These are phyloP conservation scores for Xylariaceae sp. DNA, from an alignment of 2,329 filamentous ascomycete genomes.

Conservation along the genomic window DNA sequence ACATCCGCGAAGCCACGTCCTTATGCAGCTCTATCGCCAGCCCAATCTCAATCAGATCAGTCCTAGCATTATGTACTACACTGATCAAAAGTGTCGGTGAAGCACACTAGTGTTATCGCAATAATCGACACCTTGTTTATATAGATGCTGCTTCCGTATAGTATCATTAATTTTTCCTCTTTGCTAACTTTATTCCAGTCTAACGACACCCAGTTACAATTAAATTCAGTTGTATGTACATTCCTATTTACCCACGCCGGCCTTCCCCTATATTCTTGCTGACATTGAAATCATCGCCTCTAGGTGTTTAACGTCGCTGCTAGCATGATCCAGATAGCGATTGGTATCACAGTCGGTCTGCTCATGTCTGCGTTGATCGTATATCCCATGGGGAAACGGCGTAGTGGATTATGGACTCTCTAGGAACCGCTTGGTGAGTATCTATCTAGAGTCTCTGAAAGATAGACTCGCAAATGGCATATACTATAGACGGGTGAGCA, in stretches of 20 bases:
- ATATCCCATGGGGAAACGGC: slow-evolving; percentile 62
- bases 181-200: slow-evolving; percentile 18
- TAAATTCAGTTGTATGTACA: slow-evolving; percentile 25
- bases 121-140: not conserved
- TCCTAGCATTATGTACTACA: not conserved
- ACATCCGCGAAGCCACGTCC: not conserved
- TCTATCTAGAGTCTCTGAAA: no score
- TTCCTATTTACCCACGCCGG: no score
- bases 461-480: no score
- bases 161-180: not conserved
- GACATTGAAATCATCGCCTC: not conserved
- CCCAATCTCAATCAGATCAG: not conserved
- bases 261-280: not conserved
- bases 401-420: slow-evolving; percentile 57
- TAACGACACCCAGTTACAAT: slow-evolving; percentile 7
- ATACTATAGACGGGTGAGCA: no score
- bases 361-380: slow-evolving; percentile 62
- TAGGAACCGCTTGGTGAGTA: no score
- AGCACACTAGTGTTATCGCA: not conserved
- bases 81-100: not conserved
- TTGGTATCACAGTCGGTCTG: slow-evolving; percentile 66
- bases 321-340: slow-evolving; percentile 65
- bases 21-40: no score
- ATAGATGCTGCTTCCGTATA: no score
- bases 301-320: slow-evolving; percentile 58